A percentile compares a stretch with the other conserved stretches of the same genome.
phyloP scores from a whole-genome alignment of 2,329 filamentous ascomycete genomes.

The Sclerotinia minor region DNA sequence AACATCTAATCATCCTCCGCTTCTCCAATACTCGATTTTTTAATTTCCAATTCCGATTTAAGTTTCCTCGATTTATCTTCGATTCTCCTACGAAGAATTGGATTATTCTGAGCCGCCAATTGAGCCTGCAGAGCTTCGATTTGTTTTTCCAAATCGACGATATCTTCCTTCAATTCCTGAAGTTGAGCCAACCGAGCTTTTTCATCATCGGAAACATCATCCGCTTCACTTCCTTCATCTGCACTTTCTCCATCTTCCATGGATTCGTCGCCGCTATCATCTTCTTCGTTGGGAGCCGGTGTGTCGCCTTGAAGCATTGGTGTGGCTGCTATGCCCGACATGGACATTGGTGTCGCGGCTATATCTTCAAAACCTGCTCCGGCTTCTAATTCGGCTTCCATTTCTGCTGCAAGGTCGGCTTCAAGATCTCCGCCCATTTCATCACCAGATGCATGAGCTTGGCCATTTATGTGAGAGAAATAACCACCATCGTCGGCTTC shows the following conservation, averaged over 20 bases:
- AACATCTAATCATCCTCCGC: conserved; percentile 36
- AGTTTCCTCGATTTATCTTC: conserved; percentile 51
- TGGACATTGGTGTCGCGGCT: conserved; percentile 42
- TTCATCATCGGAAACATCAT: conserved; percentile 53
- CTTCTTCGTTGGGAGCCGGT: conserved; percentile 34
- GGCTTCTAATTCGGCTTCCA: conserved; percentile 38
- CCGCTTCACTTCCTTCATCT: conserved; percentile 46
- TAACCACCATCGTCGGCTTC: conserved; percentile 45
- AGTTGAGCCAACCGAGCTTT: conserved; percentile 49
- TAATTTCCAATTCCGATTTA: conserved; percentile 55
- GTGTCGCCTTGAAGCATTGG: conserved; percentile 37
- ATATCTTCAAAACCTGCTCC: conserved; percentile 36
- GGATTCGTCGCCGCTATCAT: conserved; percentile 46
- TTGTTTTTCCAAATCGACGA: conserved; percentile 54
- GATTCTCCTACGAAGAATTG: conserved; percentile 51
- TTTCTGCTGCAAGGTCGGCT: conserved; percentile 38
- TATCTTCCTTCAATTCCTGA: conserved; percentile 52
- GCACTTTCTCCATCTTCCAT: conserved; percentile 49
- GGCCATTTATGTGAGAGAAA: conserved; percentile 36
- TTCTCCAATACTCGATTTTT: conserved; percentile 47
- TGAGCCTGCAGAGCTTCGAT: conserved; percentile 47
- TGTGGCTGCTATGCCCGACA: conserved; percentile 32
- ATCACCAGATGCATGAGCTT: conserved; percentile 37
- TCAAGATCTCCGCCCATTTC: conserved; percentile 44
- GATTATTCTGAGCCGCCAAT: conserved; percentile 48